Percentiles rank a stretch among this genome's conserved stretches.
These are phyloP conservation scores for Russula virescens DNA, from an alignment of 768 basidiomycete species.

Conservation along the genomic window DNA sequence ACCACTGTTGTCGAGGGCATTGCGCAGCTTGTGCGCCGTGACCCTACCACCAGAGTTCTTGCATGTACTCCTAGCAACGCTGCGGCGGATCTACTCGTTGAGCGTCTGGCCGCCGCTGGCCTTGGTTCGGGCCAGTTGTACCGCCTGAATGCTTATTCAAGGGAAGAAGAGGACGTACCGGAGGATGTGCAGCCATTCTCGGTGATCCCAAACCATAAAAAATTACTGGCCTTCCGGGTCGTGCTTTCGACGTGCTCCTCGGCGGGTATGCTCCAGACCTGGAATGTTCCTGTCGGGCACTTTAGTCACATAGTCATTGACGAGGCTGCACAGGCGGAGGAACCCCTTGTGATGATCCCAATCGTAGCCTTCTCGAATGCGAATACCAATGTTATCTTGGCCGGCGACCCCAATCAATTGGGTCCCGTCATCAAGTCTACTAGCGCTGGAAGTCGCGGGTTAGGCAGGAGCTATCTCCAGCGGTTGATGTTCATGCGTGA, in stretches of 20 bases:
- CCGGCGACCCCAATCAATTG: conserved; percentile 37
- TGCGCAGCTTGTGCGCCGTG: conserved; percentile 29
- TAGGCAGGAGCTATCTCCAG: conserved; percentile 34
- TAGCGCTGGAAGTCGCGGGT: conserved; percentile 28
- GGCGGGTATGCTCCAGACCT: conserved; percentile 41
- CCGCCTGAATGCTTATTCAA: conserved; percentile 48
- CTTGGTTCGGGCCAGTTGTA: conserved; percentile 37
- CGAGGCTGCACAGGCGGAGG: conserved; percentile 59
- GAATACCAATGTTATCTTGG: conserved; percentile 34
- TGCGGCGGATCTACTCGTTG: conserved; percentile 34
- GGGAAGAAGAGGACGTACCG: conserved; percentile 35
- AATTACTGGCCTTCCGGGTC: conserved; percentile 42
- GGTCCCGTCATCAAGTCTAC: conserved; percentile 35
- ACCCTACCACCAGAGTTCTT: conserved; percentile 28
- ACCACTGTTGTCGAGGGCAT: conserved; percentile 36
- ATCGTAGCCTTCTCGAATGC: conserved; percentile 32
- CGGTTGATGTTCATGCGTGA: conserved; percentile 32
- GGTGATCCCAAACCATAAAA: conserved; percentile 31
- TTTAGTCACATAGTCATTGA: conserved; percentile 59
- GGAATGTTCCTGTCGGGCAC: conserved; percentile 48
- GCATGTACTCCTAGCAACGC: conserved; percentile 37
- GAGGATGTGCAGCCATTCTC: conserved; percentile 36
- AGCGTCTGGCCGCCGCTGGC: conserved; percentile 24
- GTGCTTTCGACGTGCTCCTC: conserved; percentile 56
- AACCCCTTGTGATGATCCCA: conserved; percentile 51